Conservation (phyloP, 345 rosid genomes). For the Melaleuca quinquenervia region DNA sequence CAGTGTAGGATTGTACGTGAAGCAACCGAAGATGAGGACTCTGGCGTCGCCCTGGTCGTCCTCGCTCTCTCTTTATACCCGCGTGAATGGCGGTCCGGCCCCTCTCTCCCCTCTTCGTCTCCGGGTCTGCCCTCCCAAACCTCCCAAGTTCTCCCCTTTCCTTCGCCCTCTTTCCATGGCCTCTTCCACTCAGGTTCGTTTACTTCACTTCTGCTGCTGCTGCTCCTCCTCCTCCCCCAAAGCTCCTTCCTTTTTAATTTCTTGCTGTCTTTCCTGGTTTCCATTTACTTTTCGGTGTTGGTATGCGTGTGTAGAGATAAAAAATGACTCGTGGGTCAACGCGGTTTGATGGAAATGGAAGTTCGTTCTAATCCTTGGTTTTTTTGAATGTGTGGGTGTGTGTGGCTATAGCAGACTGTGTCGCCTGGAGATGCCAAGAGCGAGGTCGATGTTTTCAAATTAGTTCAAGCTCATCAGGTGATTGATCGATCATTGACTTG, state of each 20-base stretch:
- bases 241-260: neutral
- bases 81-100: slow-evolving; percentile 1
- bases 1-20: rapidly evolving
- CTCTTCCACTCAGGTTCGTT: slow-evolving; percentile 51
- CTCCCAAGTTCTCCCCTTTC: neutral
- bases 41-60: slow-evolving; percentile 3
- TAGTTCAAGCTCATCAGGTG: slow-evolving; percentile 85
- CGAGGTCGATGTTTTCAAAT: slow-evolving; percentile 43
- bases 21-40: slow-evolving; percentile 16
- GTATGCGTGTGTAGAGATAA: neutral
- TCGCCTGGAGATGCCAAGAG: slow-evolving; percentile 37
- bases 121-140: slow-evolving; percentile 8
- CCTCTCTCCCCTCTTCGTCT: slow-evolving; percentile 10
- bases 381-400: neutral
- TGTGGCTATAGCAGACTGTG: slow-evolving; percentile 32
- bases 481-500: neutral
- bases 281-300: neutral
- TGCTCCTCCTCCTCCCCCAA: neutral
- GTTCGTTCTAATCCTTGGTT: neutral
- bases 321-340: neutral
- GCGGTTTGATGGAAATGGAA: neutral
- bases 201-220: neutral
- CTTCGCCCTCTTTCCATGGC: slow-evolving; percentile 44
- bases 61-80: slow-evolving; percentile 5
- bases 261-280: neutral